These are phyloP conservation scores for Fusarium poae DNA, from an alignment of 2,329 filamentous ascomycete species.

Conservation along the genomic window DNA sequence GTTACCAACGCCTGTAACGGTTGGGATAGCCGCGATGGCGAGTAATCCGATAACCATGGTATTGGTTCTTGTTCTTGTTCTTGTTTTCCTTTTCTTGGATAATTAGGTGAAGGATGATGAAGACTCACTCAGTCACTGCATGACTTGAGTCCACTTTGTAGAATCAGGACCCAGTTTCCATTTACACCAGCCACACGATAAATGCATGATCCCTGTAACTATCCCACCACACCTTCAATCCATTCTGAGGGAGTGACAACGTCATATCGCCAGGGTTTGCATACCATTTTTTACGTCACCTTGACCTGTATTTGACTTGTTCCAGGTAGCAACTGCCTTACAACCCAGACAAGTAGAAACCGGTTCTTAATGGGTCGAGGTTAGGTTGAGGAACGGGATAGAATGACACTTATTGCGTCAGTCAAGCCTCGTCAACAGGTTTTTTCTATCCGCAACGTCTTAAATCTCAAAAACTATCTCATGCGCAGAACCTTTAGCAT, in stretches of 20 bases:
- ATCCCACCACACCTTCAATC: conserved; percentile 4
- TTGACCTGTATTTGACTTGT: conserved; percentile 30
- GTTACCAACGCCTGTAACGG: conserved; percentile 67
- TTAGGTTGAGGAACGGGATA: conserved; percentile 3
- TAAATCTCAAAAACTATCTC: conserved; percentile 44
- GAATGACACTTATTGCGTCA: conserved; percentile 50
- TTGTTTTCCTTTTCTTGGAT: conserved; percentile 8
- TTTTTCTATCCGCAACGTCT: conserved; percentile 26
- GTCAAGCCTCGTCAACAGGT: conserved; percentile 37
- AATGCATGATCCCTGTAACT: conserved; percentile 30
- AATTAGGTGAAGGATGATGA: not conserved
- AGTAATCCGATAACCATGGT: conserved; percentile 66
- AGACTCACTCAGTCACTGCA: conserved; percentile 6
- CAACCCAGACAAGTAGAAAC: conserved; percentile 35
- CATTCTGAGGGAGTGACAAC: conserved; percentile 15
- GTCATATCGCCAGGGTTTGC: conserved; percentile 30
- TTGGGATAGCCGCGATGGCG: conserved; percentile 65
- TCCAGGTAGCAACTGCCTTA: conserved; percentile 19
- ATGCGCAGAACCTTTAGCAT: conserved; percentile 11
- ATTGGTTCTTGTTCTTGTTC: conserved; percentile 5
- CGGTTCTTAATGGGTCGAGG: conserved; percentile 35
- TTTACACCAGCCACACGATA: conserved; percentile 36
- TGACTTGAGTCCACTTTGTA: conserved; percentile 45
- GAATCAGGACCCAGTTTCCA: conserved; percentile 28
- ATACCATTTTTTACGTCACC: conserved; percentile 38